Conservation (phyloP, 345 rosid genomes). For the Firmiana major region DNA sequence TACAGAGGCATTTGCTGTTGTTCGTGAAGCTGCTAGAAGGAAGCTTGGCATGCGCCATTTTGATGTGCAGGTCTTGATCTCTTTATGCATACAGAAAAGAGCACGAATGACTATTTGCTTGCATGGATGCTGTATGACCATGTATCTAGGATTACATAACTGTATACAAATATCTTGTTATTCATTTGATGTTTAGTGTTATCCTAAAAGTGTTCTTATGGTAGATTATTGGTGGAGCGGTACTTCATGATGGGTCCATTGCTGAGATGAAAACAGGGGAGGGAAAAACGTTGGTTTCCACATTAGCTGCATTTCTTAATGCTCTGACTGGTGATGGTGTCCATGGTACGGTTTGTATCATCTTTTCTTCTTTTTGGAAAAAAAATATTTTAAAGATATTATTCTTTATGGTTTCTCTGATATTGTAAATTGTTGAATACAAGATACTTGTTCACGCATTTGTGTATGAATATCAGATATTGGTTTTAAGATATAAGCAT, state of each 20-base stretch:
- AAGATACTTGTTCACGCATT: neutral
- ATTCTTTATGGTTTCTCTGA: neutral
- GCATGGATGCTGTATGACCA: neutral
- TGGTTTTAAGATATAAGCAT: neutral
- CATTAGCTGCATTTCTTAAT: slow-evolving; percentile 95
- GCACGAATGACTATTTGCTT: neutral
- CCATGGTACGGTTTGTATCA: slow-evolving; percentile 60
- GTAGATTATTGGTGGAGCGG: slow-evolving; percentile 95
- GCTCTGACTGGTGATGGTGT: slow-evolving; percentile 91
- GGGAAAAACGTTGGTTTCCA: slow-evolving; percentile 93
- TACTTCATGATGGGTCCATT: slow-evolving; percentile 95
- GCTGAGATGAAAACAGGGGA: slow-evolving; percentile 99
- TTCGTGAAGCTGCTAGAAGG: slow-evolving; percentile 95
- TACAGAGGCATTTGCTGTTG: slow-evolving; percentile 87
- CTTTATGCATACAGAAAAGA: neutral
- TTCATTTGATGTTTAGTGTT: slow-evolving; percentile 14
- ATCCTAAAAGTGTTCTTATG: slow-evolving; percentile 18
- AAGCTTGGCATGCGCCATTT: slow-evolving; percentile 99
- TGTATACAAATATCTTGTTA: neutral
- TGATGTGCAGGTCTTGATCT: slow-evolving; percentile 93
- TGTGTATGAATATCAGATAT: neutral
- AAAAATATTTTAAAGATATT: neutral
- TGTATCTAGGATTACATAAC: neutral
- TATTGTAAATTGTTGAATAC: neutral
- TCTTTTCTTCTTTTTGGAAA: neutral